phyloP scores from a whole-genome alignment of 176 grass and related monocot genomes.

The Rhipidocladum racemiflorum region DNA sequence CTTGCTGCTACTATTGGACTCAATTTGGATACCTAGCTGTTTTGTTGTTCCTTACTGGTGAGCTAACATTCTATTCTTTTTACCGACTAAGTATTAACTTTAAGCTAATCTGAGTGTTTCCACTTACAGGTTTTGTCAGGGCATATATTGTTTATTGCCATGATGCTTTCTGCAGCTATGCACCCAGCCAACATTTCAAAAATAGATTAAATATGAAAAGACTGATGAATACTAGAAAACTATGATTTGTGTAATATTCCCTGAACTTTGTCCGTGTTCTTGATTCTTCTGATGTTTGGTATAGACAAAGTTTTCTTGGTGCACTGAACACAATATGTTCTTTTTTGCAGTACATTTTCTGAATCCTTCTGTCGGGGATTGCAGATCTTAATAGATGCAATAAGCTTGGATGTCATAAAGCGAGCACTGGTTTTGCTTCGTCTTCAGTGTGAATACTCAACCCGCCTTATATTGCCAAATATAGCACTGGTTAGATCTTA shows the following conservation, averaged over 20 bases:
- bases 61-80: too few species aligned
- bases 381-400: neutral
- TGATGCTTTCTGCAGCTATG: neutral
- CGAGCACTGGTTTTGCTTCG: neutral
- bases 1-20: neutral
- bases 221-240: neutral
- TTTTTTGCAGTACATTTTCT: neutral
- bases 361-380: neutral
- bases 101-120: neutral
- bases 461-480: neutral
- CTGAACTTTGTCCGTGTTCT: neutral
- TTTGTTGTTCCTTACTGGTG: neutral
- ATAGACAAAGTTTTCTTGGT: neutral
- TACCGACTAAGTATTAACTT: too few species aligned
- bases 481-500: neutral
- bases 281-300: neutral
- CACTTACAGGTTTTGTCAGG: neutral
- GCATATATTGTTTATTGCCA: neutral
- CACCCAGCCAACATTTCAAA: neutral
- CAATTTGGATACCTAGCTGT: neutral
- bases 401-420: neutral
- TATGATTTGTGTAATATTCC: neutral
- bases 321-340: neutral
- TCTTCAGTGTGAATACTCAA: slow-evolving; percentile 13
- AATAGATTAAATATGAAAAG: neutral